These are phyloP conservation scores for Diaporthe capsici DNA, from an alignment of 2,329 filamentous ascomycete species.

Conservation along the genomic window DNA sequence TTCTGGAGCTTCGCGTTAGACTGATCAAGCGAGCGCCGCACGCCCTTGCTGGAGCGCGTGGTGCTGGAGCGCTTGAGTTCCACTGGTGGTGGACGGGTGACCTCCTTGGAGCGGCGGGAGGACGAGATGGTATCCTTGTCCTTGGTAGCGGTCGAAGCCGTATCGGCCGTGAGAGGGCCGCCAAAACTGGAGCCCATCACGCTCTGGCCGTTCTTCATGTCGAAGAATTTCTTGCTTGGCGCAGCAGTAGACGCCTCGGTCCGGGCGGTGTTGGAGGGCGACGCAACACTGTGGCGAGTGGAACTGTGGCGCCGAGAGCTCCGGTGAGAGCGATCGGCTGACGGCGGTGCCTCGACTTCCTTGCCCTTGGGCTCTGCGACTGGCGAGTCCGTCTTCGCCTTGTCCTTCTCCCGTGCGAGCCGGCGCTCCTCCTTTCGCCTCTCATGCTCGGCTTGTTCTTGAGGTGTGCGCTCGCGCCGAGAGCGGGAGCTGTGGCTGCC, in stretches of 20 bases:
- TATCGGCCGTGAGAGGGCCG: constrained; percentile 40
- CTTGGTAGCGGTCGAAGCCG: constrained; percentile 39
- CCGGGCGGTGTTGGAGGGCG: constrained; percentile 45
- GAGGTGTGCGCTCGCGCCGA: constrained; percentile 57
- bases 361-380: constrained; percentile 52
- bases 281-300: constrained; percentile 50
- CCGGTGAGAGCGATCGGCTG: constrained; percentile 51
- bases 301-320: constrained; percentile 59
- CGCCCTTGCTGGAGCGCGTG: constrained; percentile 47
- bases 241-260: constrained; percentile 47
- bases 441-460: constrained; percentile 66
- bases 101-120: constrained; percentile 45
- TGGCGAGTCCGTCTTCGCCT: constrained; percentile 43
- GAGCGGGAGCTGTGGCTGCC: constrained; percentile 48
- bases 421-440: constrained; percentile 63
- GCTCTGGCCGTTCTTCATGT: constrained; percentile 56
- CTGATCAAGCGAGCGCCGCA: constrained; percentile 49
- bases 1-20: constrained; percentile 46
- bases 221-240: constrained; percentile 58
- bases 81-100: constrained; percentile 45
- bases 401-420: constrained; percentile 50
- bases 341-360: constrained; percentile 47
- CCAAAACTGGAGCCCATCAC: constrained; percentile 45
- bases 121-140: constrained; percentile 40
- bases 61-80: constrained; percentile 52